These are phyloP conservation scores for Cetraspora pellucida DNA, from an alignment of 192 early-diverging fungal species.

Conservation along the genomic window DNA sequence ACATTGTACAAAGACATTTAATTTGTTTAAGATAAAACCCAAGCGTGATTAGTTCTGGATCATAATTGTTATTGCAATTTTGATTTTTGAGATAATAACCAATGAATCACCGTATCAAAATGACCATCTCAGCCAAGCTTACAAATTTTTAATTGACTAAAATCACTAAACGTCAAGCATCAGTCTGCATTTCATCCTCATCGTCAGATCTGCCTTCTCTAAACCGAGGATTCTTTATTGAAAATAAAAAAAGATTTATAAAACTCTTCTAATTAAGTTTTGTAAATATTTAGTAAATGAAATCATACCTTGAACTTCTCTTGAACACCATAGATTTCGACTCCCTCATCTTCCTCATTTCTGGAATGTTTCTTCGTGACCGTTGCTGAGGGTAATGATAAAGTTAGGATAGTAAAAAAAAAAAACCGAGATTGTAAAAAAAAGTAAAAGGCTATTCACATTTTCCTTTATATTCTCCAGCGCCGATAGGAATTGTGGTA, in stretches of 20 bases:
- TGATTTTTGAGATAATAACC: too few relatives aligned
- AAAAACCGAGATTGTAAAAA: neutral
- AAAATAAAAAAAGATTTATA: neutral
- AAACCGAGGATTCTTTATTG: constrained; percentile 42
- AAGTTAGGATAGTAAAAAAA: neutral
- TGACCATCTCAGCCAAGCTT: too few relatives aligned
- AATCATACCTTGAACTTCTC: neutral
- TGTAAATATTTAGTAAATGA: neutral
- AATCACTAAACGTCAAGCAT: too few relatives aligned
- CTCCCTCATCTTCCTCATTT: neutral
- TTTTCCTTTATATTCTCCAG: constrained; percentile 42
- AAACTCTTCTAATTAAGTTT: neutral
- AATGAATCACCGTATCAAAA: too few relatives aligned
- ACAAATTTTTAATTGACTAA: too few relatives aligned
- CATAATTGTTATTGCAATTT: too few relatives aligned
- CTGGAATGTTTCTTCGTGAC: neutral
- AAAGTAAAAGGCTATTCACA: neutral
- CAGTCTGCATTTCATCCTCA: constrained; percentile 41
- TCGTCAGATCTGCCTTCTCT: constrained; percentile 46
- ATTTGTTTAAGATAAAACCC: too few relatives aligned
- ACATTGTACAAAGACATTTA: too few relatives aligned
- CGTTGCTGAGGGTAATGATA: neutral
- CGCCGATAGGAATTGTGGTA: constrained; percentile 56
- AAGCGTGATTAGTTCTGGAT: too few relatives aligned
- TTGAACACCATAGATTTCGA: neutral